A percentile compares a stretch with the other conserved stretches of the same genome.
These are phyloP conservation scores for Tulasnella sp. DNA, from an alignment of 768 basidiomycete genomes.

Conservation along the genomic window DNA sequence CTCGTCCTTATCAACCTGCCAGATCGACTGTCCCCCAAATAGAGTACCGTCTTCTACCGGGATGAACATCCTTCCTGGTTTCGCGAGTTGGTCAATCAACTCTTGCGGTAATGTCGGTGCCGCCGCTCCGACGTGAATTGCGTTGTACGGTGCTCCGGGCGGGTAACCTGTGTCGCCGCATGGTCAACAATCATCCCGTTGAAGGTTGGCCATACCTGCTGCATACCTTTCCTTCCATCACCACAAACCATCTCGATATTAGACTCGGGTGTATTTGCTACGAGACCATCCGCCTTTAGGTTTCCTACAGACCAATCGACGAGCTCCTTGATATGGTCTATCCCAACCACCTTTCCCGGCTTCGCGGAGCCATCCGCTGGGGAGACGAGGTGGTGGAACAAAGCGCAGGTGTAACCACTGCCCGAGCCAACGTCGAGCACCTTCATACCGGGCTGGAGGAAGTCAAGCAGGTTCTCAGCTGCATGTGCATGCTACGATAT, in stretches of 20 bases:
- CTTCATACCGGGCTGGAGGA: conserved; percentile 52
- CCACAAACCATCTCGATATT: conserved; percentile 50
- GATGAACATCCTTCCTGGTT: conserved; percentile 79
- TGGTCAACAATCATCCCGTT: neutral
- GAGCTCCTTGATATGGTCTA: conserved; percentile 80
- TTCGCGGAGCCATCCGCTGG: conserved; percentile 21
- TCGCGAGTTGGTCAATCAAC: conserved; percentile 66
- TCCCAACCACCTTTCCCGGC: conserved; percentile 64
- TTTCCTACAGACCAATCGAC: conserved; percentile 60
- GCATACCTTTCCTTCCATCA: conserved; percentile 64
- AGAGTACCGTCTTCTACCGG: conserved; percentile 52
- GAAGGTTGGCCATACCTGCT: too few species aligned
- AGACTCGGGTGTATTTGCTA: conserved; percentile 25
- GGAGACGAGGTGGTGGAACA: conserved; percentile 60
- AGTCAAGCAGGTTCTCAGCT: conserved; percentile 58
- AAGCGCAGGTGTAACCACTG: conserved; percentile 74
- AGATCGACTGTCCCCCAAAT: conserved; percentile 40
- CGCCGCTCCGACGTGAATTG: conserved; percentile 92
- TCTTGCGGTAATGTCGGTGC: conserved; percentile 56
- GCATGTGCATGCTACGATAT: conserved; percentile 68
- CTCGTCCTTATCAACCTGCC: conserved; percentile 67
- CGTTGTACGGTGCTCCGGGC: conserved; percentile 45
- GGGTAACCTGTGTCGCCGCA: conserved; percentile 27
- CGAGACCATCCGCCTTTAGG: conserved; percentile 52
- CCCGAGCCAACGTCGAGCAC: conserved; percentile 79